Evolutionary conservation across 2,329 filamentous ascomycete genomes (phyloP), one percentile per base, ranked within the genome.

Genomic region (Pseudogymnoascus sp.): DNA sequence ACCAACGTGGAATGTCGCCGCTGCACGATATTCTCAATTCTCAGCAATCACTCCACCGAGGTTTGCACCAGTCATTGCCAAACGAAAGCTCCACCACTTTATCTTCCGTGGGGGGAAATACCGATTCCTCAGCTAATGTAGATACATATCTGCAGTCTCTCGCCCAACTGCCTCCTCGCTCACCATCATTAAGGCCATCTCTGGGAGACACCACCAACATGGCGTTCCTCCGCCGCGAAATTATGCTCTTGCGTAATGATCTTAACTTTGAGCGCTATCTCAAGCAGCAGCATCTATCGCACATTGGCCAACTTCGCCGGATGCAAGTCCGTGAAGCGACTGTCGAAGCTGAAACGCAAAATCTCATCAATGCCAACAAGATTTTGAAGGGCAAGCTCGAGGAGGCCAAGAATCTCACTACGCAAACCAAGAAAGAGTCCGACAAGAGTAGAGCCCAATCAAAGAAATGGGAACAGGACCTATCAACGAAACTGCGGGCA

Each of bases 231-330:
- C 86, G 91, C 67, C 83, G 88, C 43, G 88, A 92, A 68, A 83
- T 91, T n/a, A 82, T 91, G 61, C 77, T 93, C 1, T 75, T 95
- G 9, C 86, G 88, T 49, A 95, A 93, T 65, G 90, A 95, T 68
- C 79, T 95, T 45, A 90, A 89, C 67, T 95, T 93, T 70, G 91
- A 95, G 73, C 82, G 89, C 25, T 93, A 91, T 73, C 81, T 93
- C 69, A 93, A 93, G 71, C 85, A 91, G 66, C 90, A 95, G 70
- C 90, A 93, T 72, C 84, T 93, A 67, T 84, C 87, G 1, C 89
- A 93, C 64, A 93, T 95, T 71, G 89, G 89, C 0, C 88, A 91
- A 69, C 76, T 95, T 43, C 87, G 90, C 67, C 82, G 89, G 12
- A 86, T 87, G 65, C 87, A 91, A 63, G 85, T 93, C 66, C 84